Percentiles rank a stretch among this genome's conserved stretches.
Evolutionary conservation across 305 asterid species (phyloP).

Genomic region (Fraxinus xanthoxyloides): DNA sequence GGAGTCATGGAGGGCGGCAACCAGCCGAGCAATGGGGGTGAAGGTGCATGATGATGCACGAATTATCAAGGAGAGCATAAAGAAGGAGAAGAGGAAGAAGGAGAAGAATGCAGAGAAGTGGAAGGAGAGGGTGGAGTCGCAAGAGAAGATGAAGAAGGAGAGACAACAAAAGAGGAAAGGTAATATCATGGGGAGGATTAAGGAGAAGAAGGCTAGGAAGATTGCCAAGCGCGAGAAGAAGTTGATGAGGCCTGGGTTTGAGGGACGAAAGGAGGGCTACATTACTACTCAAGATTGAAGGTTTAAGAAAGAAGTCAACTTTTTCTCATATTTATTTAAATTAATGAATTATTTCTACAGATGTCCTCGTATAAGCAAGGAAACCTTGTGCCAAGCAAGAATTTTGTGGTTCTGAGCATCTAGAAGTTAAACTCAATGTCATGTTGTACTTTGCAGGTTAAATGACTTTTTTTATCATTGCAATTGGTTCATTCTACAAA

Average conservation of each 20-base stretch:
- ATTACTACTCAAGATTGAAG: conserved; percentile 57
- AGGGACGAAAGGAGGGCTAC: conserved; percentile 74
- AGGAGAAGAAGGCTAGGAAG: conserved; percentile 77
- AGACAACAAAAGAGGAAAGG: conserved; percentile 82
- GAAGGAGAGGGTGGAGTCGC: no score
- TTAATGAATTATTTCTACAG: conserved; percentile 1
- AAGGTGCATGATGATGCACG: conserved; percentile 79
- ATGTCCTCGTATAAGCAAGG: neutral
- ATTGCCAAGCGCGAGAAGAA: conserved; percentile 95
- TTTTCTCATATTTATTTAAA: neutral
- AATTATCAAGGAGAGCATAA: conserved; percentile 72
- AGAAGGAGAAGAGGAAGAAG: conserved; percentile 70
- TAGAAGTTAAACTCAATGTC: neutral
- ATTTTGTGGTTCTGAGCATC: conserved; percentile 7
- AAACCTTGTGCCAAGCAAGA: neutral
- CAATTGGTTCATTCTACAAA: neutral
- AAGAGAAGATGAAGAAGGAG: conserved; percentile 42
- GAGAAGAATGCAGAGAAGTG: conserved; percentile 71
- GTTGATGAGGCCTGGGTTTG: conserved; percentile 91
- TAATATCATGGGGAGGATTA: conserved; percentile 67
- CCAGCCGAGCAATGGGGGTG: conserved; percentile 75
- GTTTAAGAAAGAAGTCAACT: conserved; percentile 1
- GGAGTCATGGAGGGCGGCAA: conserved; percentile 82
- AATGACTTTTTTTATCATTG: neutral
- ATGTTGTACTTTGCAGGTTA: conserved; percentile 13